Percentiles rank a stretch among this genome's conserved stretches.
Evolutionary conservation across 108 stramenopile genomes (phyloP).

Genomic region (Skeletonema tropicum): DNA sequence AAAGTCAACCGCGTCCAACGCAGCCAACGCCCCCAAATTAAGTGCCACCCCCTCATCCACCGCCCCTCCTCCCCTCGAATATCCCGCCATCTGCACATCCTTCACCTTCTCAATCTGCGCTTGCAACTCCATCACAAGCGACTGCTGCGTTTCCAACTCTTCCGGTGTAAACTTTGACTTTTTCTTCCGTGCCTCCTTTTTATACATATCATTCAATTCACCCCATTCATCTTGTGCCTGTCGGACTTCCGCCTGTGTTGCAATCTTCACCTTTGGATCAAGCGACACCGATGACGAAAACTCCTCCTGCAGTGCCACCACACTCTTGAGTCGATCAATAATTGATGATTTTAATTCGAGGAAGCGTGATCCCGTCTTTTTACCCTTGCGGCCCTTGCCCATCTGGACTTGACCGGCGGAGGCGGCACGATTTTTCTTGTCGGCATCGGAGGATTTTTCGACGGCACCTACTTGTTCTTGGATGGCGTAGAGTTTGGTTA

Average conservation of each 20-base stretch:
- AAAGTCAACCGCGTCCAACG: conserved; percentile 41
- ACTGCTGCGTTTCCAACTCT: conserved; percentile 83
- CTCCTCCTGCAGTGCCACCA: conserved; percentile 59
- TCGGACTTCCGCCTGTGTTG: conserved; percentile 77
- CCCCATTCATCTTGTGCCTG: conserved; percentile 85
- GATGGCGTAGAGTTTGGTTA: conserved; percentile 85
- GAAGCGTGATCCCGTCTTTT: conserved; percentile 81
- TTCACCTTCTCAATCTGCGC: conserved; percentile 86
- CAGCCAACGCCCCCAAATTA: conserved; percentile 66
- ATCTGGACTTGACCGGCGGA: conserved; percentile 61
- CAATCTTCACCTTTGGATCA: conserved; percentile 85
- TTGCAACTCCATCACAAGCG: conserved; percentile 75
- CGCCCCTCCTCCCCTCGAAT: conserved; percentile 58
- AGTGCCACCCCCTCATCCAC: conserved; percentile 52
- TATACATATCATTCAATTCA: conserved; percentile 81
- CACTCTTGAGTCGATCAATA: conserved; percentile 64
- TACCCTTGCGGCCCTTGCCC: conserved; percentile 70
- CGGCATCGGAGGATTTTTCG: conserved; percentile 72
- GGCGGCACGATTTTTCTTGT: conserved; percentile 72
- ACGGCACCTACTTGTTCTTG: conserved; percentile 90
- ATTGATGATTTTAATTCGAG: conserved; percentile 80
- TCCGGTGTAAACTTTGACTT: conserved; percentile 85
- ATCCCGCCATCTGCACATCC: conserved; percentile 75
- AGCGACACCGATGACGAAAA: conserved; percentile 57
- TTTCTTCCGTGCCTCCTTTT: conserved; percentile 86